Conservation (phyloP, 2,329 filamentous ascomycete species). For the Dothidotthia symphoricarpi region DNA sequence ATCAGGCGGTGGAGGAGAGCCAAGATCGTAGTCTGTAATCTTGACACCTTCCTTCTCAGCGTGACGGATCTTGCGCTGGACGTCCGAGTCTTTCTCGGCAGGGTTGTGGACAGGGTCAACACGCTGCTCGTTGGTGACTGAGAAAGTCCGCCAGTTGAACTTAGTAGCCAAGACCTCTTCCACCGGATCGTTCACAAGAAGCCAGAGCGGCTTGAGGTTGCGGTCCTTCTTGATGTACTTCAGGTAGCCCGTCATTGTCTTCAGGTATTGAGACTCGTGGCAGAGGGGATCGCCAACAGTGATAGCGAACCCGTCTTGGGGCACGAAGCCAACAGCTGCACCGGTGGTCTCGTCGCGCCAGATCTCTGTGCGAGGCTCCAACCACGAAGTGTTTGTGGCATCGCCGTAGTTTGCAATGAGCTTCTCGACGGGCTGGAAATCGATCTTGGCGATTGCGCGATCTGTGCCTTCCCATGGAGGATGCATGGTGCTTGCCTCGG, state of each 20-base stretch:
- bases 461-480: conserved; percentile 61
- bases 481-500: conserved; percentile 78
- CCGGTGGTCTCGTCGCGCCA: conserved; percentile 80
- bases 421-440: conserved; percentile 74
- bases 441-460: conserved; percentile 48
- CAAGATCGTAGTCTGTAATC: conserved; percentile 69
- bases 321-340: conserved; percentile 80
- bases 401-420: conserved; percentile 95
- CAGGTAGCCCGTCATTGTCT: conserved; percentile 72
- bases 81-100: conserved; percentile 62
- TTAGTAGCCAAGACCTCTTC: conserved; percentile 78
- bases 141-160: conserved; percentile 84
- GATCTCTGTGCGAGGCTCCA: conserved; percentile 82
- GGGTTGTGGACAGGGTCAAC: conserved; percentile 70
- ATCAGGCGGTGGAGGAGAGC: conserved; percentile 62
- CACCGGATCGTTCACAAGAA: conserved; percentile 75
- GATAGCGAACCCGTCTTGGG: conserved; percentile 74
- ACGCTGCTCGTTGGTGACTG: conserved; percentile 84
- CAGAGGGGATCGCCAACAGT: conserved; percentile 86
- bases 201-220: conserved; percentile 78
- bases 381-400: conserved; percentile 89
- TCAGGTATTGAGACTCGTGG: conserved; percentile 70
- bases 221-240: conserved; percentile 70
- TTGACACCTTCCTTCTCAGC: conserved; percentile 82
- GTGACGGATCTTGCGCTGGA: conserved; percentile 73